These are phyloP conservation scores for Candida insectorum DNA, from an alignment of 805 yeast genomes.

Conservation along the genomic window DNA sequence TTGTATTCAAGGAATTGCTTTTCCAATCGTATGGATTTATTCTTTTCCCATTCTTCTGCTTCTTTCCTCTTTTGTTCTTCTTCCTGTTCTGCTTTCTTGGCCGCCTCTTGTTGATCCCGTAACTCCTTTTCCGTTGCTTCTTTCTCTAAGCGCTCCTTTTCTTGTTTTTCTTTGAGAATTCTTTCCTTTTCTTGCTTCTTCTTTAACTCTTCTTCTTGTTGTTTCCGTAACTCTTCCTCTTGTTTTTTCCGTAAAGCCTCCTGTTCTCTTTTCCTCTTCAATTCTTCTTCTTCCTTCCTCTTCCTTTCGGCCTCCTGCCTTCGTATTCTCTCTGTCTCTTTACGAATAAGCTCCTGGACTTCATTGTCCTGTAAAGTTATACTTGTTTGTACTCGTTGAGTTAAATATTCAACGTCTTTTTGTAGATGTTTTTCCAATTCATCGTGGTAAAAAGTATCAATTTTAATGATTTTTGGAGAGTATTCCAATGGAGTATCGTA, in stretches of 20 bases:
- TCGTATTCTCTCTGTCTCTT: constrained; percentile 20
- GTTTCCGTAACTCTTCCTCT: constrained; percentile 18
- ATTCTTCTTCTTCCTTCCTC: constrained; percentile 18
- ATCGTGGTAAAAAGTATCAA: background rate
- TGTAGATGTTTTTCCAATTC: constrained; percentile 1
- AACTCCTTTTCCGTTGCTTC: constrained; percentile 2
- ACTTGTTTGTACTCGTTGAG: constrained; percentile 3
- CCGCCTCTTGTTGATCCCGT: constrained; percentile 16
- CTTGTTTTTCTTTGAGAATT: constrained; percentile 11
- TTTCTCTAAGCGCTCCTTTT: constrained; percentile 6
- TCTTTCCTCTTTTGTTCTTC: constrained; percentile 12
- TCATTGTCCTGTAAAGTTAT: constrained; percentile 14
- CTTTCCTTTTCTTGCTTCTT: constrained; percentile 18
- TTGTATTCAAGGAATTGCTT: constrained; percentile 46
- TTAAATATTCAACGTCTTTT: constrained; percentile 5
- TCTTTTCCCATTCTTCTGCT: constrained; percentile 17
- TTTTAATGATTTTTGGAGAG: background rate
- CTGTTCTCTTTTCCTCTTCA: constrained; percentile 5
- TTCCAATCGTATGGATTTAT: constrained; percentile 41
- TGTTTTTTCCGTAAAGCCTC: constrained; percentile 16
- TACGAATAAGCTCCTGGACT: constrained; percentile 15
- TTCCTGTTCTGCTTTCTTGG: constrained; percentile 19
- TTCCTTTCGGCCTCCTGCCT: constrained; percentile 18
- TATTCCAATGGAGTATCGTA: background rate
- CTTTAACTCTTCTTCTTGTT: constrained; percentile 12